These are phyloP conservation scores for Fusarium denticulatum DNA, from an alignment of 2,329 filamentous ascomycete genomes.

Conservation along the genomic window DNA sequence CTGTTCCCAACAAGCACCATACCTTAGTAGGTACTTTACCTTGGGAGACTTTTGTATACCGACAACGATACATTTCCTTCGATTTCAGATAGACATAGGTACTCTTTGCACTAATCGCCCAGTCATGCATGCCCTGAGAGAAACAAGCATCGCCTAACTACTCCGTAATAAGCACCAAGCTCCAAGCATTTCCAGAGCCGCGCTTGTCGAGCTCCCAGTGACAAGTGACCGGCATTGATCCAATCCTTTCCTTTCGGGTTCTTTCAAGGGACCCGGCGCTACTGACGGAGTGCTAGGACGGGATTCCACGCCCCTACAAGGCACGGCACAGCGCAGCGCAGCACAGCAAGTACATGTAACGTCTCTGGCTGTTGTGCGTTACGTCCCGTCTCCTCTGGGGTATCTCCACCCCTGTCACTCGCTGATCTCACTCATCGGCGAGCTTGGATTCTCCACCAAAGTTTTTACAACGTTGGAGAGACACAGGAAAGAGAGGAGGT, in stretches of 20 bases:
- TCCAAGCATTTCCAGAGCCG: constrained; percentile 29
- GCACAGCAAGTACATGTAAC: not conserved
- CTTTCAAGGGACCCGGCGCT: constrained; percentile 13
- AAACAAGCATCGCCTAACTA: not conserved
- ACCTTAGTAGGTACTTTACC: not conserved
- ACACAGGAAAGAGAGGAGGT: constrained; percentile 3
- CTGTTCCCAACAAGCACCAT: not conserved
- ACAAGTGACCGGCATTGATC: constrained; percentile 31
- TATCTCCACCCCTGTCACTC: constrained; percentile 15
- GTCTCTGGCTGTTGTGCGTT: not conserved
- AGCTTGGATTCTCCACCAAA: constrained; percentile 32
- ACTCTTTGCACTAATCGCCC: not conserved
- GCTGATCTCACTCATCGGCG: constrained; percentile 23
- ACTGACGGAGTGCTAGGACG: not conserved
- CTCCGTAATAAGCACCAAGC: not conserved
- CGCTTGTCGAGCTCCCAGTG: constrained; percentile 37
- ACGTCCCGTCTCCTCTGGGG: constrained; percentile 13
- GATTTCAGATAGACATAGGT: not conserved
- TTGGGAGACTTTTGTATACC: not conserved
- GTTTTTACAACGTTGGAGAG: constrained; percentile 24
- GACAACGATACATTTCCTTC: not conserved
- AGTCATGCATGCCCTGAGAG: not conserved
- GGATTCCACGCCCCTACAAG: constrained; percentile 5
- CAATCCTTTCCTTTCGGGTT: constrained; percentile 14
- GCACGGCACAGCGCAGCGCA: constrained; percentile 15